Evolutionary conservation across 2,329 filamentous ascomycete genomes (phyloP).

Genomic region (Calonectria hongkongensis): DNA sequence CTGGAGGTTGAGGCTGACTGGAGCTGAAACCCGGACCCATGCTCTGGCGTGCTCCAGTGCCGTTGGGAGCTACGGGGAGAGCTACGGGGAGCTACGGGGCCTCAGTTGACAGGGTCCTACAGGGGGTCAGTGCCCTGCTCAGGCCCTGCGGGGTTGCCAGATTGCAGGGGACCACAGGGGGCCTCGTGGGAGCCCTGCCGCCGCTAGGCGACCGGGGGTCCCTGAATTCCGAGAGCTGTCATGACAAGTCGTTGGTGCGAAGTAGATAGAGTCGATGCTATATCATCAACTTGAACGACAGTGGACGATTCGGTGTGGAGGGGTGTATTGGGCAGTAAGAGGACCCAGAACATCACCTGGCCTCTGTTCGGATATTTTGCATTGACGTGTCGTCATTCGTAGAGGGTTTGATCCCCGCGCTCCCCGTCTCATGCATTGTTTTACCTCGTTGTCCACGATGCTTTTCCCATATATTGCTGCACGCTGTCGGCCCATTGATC

Average conservation of each 20-base stretch:
- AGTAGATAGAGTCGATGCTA: too few relatives aligned
- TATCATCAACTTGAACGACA: not conserved
- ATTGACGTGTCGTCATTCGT: conserved; percentile 4
- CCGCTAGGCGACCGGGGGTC: conserved; percentile 14
- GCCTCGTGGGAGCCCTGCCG: conserved; percentile 37
- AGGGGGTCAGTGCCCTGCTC: conserved; percentile 12
- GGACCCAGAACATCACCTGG: not conserved
- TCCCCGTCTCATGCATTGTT: conserved; percentile 21
- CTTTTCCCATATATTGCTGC: conserved; percentile 2
- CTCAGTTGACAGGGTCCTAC: conserved; percentile 13
- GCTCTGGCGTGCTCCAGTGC: conserved; percentile 24
- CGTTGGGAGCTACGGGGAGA: conserved; percentile 13
- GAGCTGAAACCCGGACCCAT: conserved; percentile 37
- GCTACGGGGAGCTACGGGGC: conserved; percentile 6
- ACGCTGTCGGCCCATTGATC: conserved; percentile 26
- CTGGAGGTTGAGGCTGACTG: conserved; percentile 38
- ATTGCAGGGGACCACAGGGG: conserved; percentile 31
- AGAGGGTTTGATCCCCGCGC: not conserved
- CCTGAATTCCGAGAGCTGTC: conserved; percentile 18
- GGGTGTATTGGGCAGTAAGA: not conserved
- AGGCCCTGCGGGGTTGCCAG: conserved; percentile 12
- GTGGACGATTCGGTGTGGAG: not conserved
- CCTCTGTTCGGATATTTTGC: not conserved
- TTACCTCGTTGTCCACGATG: conserved; percentile 13
- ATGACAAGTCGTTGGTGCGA: not conserved